Conservation (phyloP, 2,329 filamentous ascomycete genomes). For the Penicillium sp. region DNA sequence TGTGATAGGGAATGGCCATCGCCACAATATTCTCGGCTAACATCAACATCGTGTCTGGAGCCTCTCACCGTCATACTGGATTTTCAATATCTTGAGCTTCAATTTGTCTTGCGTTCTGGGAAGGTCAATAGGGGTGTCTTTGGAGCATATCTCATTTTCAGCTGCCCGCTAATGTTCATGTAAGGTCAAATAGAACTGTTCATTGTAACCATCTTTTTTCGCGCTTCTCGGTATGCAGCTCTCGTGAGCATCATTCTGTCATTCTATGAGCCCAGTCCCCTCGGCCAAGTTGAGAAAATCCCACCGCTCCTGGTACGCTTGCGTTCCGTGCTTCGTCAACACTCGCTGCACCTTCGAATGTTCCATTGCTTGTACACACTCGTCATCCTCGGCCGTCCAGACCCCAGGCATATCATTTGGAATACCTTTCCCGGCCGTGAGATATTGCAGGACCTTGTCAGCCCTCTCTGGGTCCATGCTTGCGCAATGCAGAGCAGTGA, state of each 20-base stretch:
- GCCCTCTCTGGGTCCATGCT: slow-evolving; percentile 42
- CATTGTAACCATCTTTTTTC: neutral
- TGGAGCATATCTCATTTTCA: slow-evolving; percentile 2
- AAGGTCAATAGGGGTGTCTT: slow-evolving; percentile 6
- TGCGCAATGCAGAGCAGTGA: slow-evolving; percentile 38
- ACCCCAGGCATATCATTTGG: slow-evolving; percentile 44
- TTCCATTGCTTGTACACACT: slow-evolving; percentile 34
- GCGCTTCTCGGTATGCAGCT: neutral
- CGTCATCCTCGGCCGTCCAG: slow-evolving; percentile 49
- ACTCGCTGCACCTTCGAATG: slow-evolving; percentile 34
- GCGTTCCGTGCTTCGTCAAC: slow-evolving; percentile 45
- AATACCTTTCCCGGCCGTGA: slow-evolving; percentile 34
- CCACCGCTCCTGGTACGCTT: slow-evolving; percentile 34
- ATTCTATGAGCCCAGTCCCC: slow-evolving; percentile 18
- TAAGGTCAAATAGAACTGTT: slow-evolving; percentile 1
- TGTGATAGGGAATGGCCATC: neutral
- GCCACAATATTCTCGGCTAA: neutral
- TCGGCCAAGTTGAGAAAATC: slow-evolving; percentile 36
- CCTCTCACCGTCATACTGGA: neutral
- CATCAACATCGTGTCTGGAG: neutral
- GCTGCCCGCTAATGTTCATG: slow-evolving; percentile 2
- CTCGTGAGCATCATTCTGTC: neutral
- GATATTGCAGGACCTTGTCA: slow-evolving; percentile 34
- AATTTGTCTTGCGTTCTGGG: slow-evolving; percentile 4
- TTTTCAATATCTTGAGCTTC: neutral